Percentiles rank a stretch among this genome's conserved stretches.
These are phyloP conservation scores for Filobasidium floriforme DNA, from an alignment of 768 basidiomycete genomes.

Conservation along the genomic window DNA sequence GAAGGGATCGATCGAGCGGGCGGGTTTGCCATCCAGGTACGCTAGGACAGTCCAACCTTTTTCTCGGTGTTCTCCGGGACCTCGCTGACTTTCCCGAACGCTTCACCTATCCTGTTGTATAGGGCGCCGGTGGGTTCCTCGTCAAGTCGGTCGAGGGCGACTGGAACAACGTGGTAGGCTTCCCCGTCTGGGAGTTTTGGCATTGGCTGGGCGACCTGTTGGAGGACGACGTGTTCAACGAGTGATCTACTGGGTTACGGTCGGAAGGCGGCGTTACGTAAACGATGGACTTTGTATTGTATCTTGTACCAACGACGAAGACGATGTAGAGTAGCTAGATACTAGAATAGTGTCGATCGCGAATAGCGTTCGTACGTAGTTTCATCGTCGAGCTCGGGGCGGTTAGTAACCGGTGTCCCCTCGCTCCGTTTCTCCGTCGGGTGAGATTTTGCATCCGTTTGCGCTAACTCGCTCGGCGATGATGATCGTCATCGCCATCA, in stretches of 20 bases:
- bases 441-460: no score
- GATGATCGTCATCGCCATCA: no score
- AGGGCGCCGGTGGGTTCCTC: conserved; percentile 69
- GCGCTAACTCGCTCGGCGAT: no score
- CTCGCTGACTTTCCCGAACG: neutral
- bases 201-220: conserved; percentile 40
- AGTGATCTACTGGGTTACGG: conserved; percentile 12
- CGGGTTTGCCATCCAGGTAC: conserved; percentile 86
- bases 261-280: neutral
- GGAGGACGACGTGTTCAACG: conserved; percentile 38
- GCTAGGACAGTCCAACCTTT: conserved; percentile 22
- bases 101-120: neutral
- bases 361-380: no score
- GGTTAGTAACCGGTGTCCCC: no score
- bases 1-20: conserved; percentile 86
- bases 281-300: no score
- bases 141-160: conserved; percentile 81
- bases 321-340: no score
- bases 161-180: conserved; percentile 84
- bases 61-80: neutral
- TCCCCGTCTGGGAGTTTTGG: conserved; percentile 62
- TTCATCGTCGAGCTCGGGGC: no score
- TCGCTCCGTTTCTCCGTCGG: no score
- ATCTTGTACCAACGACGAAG: no score
- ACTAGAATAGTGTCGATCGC: no score